Evolutionary conservation across 2,329 filamentous ascomycete species (phyloP).

Genomic region (Colletotrichum acutatum): DNA sequence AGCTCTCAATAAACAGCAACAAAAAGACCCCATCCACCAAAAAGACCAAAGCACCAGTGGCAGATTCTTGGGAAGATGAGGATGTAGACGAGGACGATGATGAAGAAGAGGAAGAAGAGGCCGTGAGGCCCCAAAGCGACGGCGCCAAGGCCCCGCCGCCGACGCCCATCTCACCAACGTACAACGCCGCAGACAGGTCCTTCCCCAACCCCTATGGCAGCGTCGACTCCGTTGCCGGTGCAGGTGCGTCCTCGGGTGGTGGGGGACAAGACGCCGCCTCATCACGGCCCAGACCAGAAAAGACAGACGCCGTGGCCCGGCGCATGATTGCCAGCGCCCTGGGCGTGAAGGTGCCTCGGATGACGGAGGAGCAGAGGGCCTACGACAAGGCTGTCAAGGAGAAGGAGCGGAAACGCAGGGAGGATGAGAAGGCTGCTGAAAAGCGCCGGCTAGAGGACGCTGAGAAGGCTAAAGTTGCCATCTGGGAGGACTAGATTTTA

Average conservation of each 20-base stretch:
- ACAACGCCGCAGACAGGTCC: constrained; percentile 38
- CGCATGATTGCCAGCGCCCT: constrained; percentile 90
- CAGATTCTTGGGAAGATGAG: constrained; percentile 69
- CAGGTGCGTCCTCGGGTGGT: background rate
- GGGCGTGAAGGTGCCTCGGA: constrained; percentile 81
- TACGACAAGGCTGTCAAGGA: constrained; percentile 87
- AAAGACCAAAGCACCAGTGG: constrained; percentile 44
- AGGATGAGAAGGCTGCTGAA: constrained; percentile 76
- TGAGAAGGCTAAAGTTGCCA: constrained; percentile 81
- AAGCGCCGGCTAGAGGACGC: constrained; percentile 70
- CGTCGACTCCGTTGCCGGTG: constrained; percentile 31
- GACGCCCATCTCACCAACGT: constrained; percentile 71
- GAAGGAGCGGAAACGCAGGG: constrained; percentile 82
- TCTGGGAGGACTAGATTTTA: constrained; percentile 80
- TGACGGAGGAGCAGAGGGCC: constrained; percentile 88
- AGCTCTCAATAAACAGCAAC: constrained; percentile 43
- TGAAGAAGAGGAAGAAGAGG: constrained; percentile 35
- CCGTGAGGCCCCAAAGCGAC: constrained; percentile 40
- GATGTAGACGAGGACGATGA: constrained; percentile 38
- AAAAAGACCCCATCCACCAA: constrained; percentile 30
- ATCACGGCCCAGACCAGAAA: constrained; percentile 75
- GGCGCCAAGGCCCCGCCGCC: constrained; percentile 69
- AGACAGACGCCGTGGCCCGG: constrained; percentile 90
- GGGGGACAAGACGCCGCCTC: constrained; percentile 38
- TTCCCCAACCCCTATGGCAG: constrained; percentile 38